phyloP scores from a whole-genome alignment of 2,329 filamentous ascomycete genomes.

The Microdochium bolleyi region DNA sequence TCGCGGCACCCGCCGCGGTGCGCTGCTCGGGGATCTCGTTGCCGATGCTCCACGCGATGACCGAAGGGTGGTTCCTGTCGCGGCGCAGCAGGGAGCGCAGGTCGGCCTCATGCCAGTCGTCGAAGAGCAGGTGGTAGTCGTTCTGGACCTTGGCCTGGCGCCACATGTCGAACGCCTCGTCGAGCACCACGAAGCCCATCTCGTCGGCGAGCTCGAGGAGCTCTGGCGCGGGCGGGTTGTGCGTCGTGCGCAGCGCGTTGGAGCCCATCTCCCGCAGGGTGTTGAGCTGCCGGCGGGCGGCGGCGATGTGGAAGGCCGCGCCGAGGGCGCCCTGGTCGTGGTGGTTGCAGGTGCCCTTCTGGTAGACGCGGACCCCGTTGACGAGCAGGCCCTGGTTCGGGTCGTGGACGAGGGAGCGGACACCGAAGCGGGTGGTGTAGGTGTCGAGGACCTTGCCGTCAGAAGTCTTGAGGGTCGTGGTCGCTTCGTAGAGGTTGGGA shows the following conservation, averaged over 20 bases:
- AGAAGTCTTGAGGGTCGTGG: constrained; percentile 26
- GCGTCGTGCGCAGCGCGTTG: constrained; percentile 41
- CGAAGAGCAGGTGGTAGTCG: constrained; percentile 20
- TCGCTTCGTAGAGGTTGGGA: constrained; percentile 38
- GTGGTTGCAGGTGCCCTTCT: constrained; percentile 42
- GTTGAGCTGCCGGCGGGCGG: constrained; percentile 38
- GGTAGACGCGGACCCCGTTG: constrained; percentile 33
- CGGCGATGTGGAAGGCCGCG: constrained; percentile 39
- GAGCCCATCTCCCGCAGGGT: constrained; percentile 39
- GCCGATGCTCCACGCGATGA: constrained; percentile 36
- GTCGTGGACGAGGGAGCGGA: constrained; percentile 33
- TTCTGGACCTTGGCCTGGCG: constrained; percentile 32
- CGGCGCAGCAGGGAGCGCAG: constrained; percentile 34
- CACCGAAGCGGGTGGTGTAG: constrained; percentile 42
- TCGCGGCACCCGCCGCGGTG: constrained; percentile 23
- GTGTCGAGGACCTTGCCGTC: constrained; percentile 23
- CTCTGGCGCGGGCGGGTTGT: constrained; percentile 44
- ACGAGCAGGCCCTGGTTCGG: constrained; percentile 31
- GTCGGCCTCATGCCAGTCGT: constrained; percentile 18
- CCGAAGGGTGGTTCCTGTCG: constrained; percentile 27
- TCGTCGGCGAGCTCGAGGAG: constrained; percentile 40
- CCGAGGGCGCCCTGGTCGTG: constrained; percentile 43
- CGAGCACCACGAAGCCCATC: constrained; percentile 40
- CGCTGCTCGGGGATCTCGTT: constrained; percentile 45
- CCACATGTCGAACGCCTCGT: constrained; percentile 48